phyloP scores from a whole-genome alignment of 2,329 filamentous ascomycete genomes.

The Venturia carpophila region DNA sequence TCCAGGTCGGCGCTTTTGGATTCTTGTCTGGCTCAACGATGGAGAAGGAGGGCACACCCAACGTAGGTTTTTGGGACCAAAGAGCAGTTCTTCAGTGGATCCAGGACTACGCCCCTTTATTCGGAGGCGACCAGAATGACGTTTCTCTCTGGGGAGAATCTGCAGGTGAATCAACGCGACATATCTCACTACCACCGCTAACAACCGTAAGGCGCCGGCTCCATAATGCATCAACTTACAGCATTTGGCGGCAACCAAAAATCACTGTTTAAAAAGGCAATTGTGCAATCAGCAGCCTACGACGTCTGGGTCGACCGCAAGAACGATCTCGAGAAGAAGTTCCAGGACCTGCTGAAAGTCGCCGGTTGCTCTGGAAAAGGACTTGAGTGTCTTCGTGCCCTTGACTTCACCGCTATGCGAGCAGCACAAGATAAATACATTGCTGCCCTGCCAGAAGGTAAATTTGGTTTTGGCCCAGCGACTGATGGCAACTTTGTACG shows the following conservation, averaged over 20 bases:
- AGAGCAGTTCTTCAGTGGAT: constrained; percentile 44
- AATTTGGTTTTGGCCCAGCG: constrained; percentile 15
- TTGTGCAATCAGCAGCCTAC: constrained; percentile 29
- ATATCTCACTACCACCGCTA: neutral
- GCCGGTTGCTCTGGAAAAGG: constrained; percentile 17
- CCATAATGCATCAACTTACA: constrained; percentile 44
- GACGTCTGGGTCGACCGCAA: constrained; percentile 13
- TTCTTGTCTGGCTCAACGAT: constrained; percentile 41
- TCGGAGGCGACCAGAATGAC: constrained; percentile 41
- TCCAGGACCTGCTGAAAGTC: neutral
- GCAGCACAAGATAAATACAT: constrained; percentile 12
- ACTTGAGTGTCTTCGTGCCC: constrained; percentile 13
- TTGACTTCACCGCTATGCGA: neutral
- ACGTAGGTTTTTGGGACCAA: constrained; percentile 36
- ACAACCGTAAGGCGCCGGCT: constrained; percentile 34
- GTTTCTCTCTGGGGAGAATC: constrained; percentile 47
- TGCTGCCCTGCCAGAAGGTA: neutral
- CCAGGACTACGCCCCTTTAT: constrained; percentile 37
- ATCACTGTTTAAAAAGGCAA: constrained; percentile 37
- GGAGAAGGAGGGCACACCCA: constrained; percentile 37
- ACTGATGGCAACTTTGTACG: constrained; percentile 17
- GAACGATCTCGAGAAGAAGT: constrained; percentile 10
- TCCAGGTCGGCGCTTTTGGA: constrained; percentile 36
- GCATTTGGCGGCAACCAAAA: constrained; percentile 37
- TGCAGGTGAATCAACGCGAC: constrained; percentile 37